Percentiles rank a stretch among this genome's conserved stretches.
Evolutionary conservation across 371 early-diverging fungal genomes (phyloP).

Genomic region (Apophysomyces trapeziformis): DNA sequence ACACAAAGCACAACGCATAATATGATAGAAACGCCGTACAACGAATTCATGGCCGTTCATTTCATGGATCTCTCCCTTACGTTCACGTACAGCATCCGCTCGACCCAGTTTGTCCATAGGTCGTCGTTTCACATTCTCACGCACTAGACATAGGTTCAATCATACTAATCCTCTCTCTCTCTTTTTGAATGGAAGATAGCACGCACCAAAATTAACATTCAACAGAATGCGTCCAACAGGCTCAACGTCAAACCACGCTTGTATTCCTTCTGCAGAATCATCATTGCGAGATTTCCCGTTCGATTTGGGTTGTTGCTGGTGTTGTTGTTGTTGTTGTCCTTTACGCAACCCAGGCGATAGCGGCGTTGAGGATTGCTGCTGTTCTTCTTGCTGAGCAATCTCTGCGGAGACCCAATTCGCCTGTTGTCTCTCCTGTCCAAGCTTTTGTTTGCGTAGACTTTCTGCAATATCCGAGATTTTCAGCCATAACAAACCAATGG

Average conservation of each 20-base stretch:
- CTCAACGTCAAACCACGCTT: slow-evolving; percentile 91
- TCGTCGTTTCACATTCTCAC: slow-evolving; percentile 54
- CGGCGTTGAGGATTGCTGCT: no score
- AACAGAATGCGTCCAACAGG: slow-evolving; percentile 87
- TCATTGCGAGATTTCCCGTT: not conserved
- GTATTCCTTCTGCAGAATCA: slow-evolving; percentile 60
- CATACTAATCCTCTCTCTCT: no score
- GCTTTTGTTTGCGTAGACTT: slow-evolving; percentile 72
- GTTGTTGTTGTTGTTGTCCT: no score
- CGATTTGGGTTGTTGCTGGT: no score
- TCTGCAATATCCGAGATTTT: slow-evolving; percentile 83
- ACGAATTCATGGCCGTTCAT: slow-evolving; percentile 93
- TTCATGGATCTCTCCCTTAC: slow-evolving; percentile 74
- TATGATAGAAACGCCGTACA: slow-evolving; percentile 85
- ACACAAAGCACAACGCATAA: slow-evolving; percentile 96
- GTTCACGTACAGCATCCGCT: slow-evolving; percentile 89
- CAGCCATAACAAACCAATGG: slow-evolving; percentile 84
- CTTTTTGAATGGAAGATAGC: not conserved
- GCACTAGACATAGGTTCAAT: slow-evolving; percentile 22
- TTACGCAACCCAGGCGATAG: no score
- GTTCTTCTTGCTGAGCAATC: not conserved
- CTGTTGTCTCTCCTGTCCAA: slow-evolving; percentile 49
- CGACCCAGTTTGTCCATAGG: slow-evolving; percentile 82
- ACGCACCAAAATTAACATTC: slow-evolving; percentile 78
- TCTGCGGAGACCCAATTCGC: not conserved